These are phyloP conservation scores for Brettanomyces bruxellensis DNA, from an alignment of 805 yeast species.

Conservation along the genomic window DNA sequence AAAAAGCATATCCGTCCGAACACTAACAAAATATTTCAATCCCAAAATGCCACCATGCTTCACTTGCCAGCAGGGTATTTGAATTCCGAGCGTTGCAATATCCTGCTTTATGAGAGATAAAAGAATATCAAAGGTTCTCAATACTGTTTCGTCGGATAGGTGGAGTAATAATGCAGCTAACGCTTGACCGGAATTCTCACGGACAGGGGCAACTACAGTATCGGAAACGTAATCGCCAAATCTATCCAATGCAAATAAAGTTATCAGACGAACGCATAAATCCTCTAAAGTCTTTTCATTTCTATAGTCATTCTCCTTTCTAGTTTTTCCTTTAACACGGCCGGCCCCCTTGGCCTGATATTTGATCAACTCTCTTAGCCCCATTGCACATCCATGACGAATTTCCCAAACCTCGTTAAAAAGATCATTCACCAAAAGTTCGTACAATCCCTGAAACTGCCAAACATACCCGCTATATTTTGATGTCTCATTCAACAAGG, in stretches of 20 bases:
- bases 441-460: slow-evolving; percentile 93
- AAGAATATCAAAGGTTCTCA: slow-evolving; percentile 56
- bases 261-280: slow-evolving; percentile 73
- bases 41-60: slow-evolving; percentile 98
- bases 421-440: slow-evolving; percentile 65
- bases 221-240: slow-evolving; percentile 97
- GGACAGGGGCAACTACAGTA: slow-evolving; percentile 95
- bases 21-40: slow-evolving; percentile 82
- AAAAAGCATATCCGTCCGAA: slow-evolving; percentile 70
- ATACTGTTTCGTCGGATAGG: slow-evolving; percentile 48
- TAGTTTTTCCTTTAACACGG: slow-evolving; percentile 55
- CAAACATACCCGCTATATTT: slow-evolving; percentile 71
- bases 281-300: slow-evolving; percentile 77
- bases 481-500: slow-evolving; percentile 60
- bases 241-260: slow-evolving; percentile 84
- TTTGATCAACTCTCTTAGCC: slow-evolving; percentile 75
- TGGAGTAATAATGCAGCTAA: slow-evolving; percentile 83
- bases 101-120: slow-evolving; percentile 64
- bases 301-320: slow-evolving; percentile 51
- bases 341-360: slow-evolving; percentile 85
- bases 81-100: slow-evolving; percentile 29
- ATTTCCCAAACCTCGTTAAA: slow-evolving; percentile 88
- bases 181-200: slow-evolving; percentile 95
- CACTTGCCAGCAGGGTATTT: slow-evolving; percentile 83
- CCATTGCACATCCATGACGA: slow-evolving; percentile 93